Base-by-base conservation (phyloP, 805 yeast species). In the Candida pseudofarinosa region DNA sequence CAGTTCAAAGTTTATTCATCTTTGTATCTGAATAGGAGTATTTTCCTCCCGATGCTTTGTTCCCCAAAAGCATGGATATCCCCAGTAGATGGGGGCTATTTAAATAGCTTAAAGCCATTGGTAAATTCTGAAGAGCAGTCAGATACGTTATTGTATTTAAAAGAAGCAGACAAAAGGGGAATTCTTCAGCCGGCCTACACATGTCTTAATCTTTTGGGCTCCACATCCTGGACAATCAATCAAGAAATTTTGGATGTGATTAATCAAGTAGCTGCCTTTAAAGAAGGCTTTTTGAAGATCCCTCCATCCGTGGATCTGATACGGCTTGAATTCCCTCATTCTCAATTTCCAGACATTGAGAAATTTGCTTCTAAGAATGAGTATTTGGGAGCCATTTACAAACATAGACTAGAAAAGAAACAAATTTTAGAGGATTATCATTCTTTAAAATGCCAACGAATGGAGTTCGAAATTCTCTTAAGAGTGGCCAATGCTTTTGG, bases 31-130 rank as follows among this genome's bases (percentile, higher is more conserved):
- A 39, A 39, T 30, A 54, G 45, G 16, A 41, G 51, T 2, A 36
- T 55, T 7, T 57, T 43, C 26, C 44, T 69, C 4, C 76, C 76
- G 1, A 69, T 71, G 74, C 23, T 71, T 6, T 46, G 49, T 23
- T 67, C 70, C 4, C 74, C 76, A 1, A 55, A 55, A 41, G 51
- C 53, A 6, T 69, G 74, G 74, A 46, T 49, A 0, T 43, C 56
- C 7, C 69, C 71, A 2, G 42, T 28, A 0, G 44, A 47, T 4
- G 76, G 76, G 0, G 76, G 74, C 0, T 69, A 55, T 42, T 45
- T 68, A 16, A 50, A 51, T 10, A 51, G 56, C 30, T 39, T 55
- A 12, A 55, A 52, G 35, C 59, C 63, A 1, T 42, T 62, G 7
- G 55, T 70, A 4, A 47, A 48, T 19, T 46, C 60, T 1, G 38